A percentile compares a stretch with the other conserved stretches of the same genome.
Conservation (phyloP, 345 rosid species). For the Syzygium jambos region DNA sequence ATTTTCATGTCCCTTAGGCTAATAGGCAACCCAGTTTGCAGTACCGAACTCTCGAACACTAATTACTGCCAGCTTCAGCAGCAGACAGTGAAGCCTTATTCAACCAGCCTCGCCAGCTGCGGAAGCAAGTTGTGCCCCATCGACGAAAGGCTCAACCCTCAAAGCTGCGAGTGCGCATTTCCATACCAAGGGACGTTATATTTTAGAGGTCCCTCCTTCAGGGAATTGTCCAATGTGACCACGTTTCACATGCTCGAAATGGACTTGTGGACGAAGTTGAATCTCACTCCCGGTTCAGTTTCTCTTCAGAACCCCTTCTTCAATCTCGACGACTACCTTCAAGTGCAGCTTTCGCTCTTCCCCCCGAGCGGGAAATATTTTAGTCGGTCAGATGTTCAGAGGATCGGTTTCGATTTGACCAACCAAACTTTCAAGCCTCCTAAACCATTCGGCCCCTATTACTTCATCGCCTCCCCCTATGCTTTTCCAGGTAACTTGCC, state of each 20-base stretch:
- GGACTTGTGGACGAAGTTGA: slow-evolving; percentile 70
- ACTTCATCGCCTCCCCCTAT: slow-evolving; percentile 78
- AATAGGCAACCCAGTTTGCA: slow-evolving; percentile 79
- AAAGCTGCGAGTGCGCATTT: slow-evolving; percentile 85
- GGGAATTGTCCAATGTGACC: slow-evolving; percentile 56
- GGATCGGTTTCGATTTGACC: slow-evolving; percentile 67
- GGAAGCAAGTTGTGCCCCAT: slow-evolving; percentile 49
- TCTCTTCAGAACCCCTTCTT: slow-evolving; percentile 76
- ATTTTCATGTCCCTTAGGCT: slow-evolving; percentile 35
- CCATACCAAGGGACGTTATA: slow-evolving; percentile 84
- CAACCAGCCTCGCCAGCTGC: slow-evolving; percentile 78
- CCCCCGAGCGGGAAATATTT: slow-evolving; percentile 56
- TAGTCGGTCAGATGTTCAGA: slow-evolving; percentile 54
- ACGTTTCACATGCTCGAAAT: slow-evolving; percentile 71
- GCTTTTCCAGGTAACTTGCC: slow-evolving; percentile 55
- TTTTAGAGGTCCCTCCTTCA: slow-evolving; percentile 70
- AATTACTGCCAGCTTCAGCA: slow-evolving; percentile 74
- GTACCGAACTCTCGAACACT: slow-evolving; percentile 50
- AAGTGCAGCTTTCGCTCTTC: slow-evolving; percentile 74
- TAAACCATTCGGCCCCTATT: slow-evolving; percentile 78
- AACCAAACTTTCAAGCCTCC: slow-evolving; percentile 96
- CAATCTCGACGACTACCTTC: slow-evolving; percentile 83
- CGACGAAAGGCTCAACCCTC: slow-evolving; percentile 79
- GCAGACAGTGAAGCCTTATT: slow-evolving; percentile 42
- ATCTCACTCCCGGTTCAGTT: slow-evolving; percentile 75